Conservation (phyloP, 2,329 filamentous ascomycete species). For the Metarhizium album region DNA sequence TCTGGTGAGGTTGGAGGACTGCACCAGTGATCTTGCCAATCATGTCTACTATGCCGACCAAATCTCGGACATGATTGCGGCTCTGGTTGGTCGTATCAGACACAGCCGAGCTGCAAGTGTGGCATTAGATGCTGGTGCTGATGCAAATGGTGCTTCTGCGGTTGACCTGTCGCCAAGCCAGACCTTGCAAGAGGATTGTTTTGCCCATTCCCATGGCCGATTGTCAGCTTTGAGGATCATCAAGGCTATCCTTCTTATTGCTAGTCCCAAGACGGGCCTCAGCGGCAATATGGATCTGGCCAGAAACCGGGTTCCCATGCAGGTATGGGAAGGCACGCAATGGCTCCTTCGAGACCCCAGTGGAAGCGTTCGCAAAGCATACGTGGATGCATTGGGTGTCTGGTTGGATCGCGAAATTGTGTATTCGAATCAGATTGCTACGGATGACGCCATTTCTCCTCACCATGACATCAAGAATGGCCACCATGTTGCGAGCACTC, state of each 20-base stretch:
- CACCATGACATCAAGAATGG: constrained; percentile 32
- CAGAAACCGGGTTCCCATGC: constrained; percentile 64
- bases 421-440: constrained; percentile 50
- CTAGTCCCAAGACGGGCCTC: constrained; percentile 55
- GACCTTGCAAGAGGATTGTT: constrained; percentile 38
- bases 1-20: constrained; percentile 61
- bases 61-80: constrained; percentile 84
- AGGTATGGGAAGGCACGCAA: constrained; percentile 93
- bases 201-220: constrained; percentile 44
- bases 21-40: constrained; percentile 82
- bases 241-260: constrained; percentile 71
- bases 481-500: constrained; percentile 34
- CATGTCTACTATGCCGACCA: constrained; percentile 97
- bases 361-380: constrained; percentile 69
- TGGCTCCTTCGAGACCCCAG: constrained; percentile 80
- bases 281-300: constrained; percentile 52
- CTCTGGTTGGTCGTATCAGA: constrained; percentile 69
- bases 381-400: constrained; percentile 69
- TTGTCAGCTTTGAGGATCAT: constrained; percentile 64
- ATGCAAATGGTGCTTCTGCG: constrained; percentile 22
- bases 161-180: constrained; percentile 34
- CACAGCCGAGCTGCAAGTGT: constrained; percentile 40
- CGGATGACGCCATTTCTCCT: constrained; percentile 40
- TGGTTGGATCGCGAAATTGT: constrained; percentile 80
- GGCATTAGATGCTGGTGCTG: constrained; percentile 28